These are phyloP conservation scores for Aspergillus taichungensis DNA, from an alignment of 495 filamentous ascomycete genomes.

Conservation along the genomic window DNA sequence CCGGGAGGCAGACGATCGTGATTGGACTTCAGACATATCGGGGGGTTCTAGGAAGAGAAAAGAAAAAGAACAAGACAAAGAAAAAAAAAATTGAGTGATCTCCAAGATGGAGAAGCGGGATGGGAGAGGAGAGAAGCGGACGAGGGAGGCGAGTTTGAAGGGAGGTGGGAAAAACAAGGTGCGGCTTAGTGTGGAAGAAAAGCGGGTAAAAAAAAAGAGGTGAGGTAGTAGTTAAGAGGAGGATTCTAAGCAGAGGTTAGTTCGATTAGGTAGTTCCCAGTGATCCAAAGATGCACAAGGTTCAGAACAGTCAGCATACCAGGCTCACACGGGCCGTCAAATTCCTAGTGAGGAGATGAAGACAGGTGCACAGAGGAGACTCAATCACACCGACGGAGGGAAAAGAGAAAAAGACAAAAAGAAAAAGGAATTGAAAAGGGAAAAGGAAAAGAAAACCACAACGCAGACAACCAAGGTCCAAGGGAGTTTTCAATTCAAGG, in stretches of 20 bases:
- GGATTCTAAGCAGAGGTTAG: too few relatives aligned
- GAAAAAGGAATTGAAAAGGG: slow-evolving; percentile 18
- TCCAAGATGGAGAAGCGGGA: slow-evolving; percentile 27
- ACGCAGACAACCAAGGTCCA: slow-evolving; percentile 14
- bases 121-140: slow-evolving; percentile 27
- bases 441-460: slow-evolving; percentile 9
- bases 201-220: slow-evolving; percentile 21
- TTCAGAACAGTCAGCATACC: slow-evolving; percentile 25
- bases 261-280: too few relatives aligned
- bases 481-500: background rate
- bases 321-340: slow-evolving; percentile 12
- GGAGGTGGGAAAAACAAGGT: slow-evolving; percentile 27
- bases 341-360: background rate
- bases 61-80: too few relatives aligned
- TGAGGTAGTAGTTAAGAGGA: slow-evolving; percentile 8
- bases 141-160: slow-evolving; percentile 23
- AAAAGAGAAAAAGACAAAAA: slow-evolving; percentile 10
- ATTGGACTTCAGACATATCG: slow-evolving; percentile 86
- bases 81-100: slow-evolving; percentile 14
- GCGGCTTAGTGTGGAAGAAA: slow-evolving; percentile 21
- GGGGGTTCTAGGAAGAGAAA: slow-evolving; percentile 6
- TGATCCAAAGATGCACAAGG: too few relatives aligned
- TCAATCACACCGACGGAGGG: too few relatives aligned
- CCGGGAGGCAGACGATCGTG: slow-evolving; percentile 64
- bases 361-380: slow-evolving; percentile 16